Evolutionary conservation across 768 basidiomycete genomes (phyloP), one percentile per base, ranked within the genome.

Genomic region (Leucosporidium scottii): DNA sequence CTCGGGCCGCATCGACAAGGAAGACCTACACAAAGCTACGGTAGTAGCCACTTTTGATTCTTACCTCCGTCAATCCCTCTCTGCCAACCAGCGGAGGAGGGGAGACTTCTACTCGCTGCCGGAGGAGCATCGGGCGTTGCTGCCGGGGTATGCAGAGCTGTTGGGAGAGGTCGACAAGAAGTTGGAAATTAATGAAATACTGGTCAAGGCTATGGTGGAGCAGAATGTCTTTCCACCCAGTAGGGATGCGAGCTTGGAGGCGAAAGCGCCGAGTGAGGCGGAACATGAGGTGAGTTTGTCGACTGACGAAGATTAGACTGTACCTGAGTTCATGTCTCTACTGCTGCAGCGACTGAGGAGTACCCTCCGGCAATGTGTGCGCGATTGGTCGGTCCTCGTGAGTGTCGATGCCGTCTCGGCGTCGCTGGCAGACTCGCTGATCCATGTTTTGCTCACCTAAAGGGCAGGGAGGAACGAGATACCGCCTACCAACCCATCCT

Each of bases 301-400:
- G n/a, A n/a, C n/a, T n/a, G n/a, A n/a, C n/a, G n/a, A n/a, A n/a
- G n/a, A n/a, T n/a, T n/a, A n/a, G n/a, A n/a, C n/a, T n/a, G n/a
- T n/a, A n/a, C n/a, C n/a, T n/a, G n/a, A n/a, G n/a, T n/a, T n/a
- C n/a, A n/a, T n/a, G n/a, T n/a, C n/a, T n/a, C n/a, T n/a, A 10
- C 75, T 91, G 73, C 88, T 89, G 85, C 91, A 96, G 76, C 93
- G 94, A 76, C 80, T 98, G 50, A 81, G 92, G 66, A 93, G 91
- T 75, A 94, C 93, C 0, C 78, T 97, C 49, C 91, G 94, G 75
- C 92, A 94, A 74, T 87, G 94, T 61, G 92, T 92, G 15, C 83
- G 93, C 18, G 93, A 98, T 75, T 98, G 93, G 93, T 90, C 88
- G 67, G 83, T 82, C 70, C 87, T 91, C 81, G 90, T 91, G 50